Conservation (phyloP, 257 asterid species). For the Voacanga thouarsii region DNA sequence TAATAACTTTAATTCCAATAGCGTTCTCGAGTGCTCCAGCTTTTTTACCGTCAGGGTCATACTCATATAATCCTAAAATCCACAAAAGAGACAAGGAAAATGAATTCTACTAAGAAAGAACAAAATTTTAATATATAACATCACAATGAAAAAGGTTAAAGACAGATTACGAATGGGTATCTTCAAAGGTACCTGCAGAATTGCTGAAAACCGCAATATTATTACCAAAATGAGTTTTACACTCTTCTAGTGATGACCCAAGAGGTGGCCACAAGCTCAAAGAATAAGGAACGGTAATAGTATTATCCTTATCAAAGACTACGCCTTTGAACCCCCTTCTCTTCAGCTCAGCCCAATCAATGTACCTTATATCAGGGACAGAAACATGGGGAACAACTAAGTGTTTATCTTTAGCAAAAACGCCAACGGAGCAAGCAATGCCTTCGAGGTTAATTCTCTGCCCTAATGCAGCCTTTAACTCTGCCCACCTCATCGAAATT, state of each 20-base stretch:
- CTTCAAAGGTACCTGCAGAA: conserved; percentile 66
- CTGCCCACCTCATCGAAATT: conserved; percentile 78
- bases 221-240: conserved; percentile 72
- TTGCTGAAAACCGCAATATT: conserved; percentile 83
- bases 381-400: conserved; percentile 70
- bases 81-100: neutral
- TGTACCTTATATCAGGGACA: conserved; percentile 71
- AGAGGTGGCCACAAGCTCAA: conserved; percentile 88
- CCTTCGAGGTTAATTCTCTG: conserved; percentile 90
- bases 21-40: conserved; percentile 75
- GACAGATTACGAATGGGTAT: neutral
- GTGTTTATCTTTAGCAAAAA: conserved; percentile 59
- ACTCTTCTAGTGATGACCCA: conserved; percentile 53
- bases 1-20: conserved; percentile 78
- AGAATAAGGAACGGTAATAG: conserved; percentile 84
- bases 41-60: conserved; percentile 78
- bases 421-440: conserved; percentile 56
- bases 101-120: conserved; percentile 9
- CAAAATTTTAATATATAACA: neutral
- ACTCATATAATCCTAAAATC: conserved; percentile 67
- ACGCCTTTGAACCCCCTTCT: conserved; percentile 86
- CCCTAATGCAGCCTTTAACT: conserved; percentile 77
- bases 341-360: conserved; percentile 83
- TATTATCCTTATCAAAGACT: conserved; percentile 92
- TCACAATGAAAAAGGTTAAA: neutral